Evolutionary conservation across 1,284 basidiomycete genomes (phyloP).

Genomic region (Tetrapyrgos nigripes): DNA sequence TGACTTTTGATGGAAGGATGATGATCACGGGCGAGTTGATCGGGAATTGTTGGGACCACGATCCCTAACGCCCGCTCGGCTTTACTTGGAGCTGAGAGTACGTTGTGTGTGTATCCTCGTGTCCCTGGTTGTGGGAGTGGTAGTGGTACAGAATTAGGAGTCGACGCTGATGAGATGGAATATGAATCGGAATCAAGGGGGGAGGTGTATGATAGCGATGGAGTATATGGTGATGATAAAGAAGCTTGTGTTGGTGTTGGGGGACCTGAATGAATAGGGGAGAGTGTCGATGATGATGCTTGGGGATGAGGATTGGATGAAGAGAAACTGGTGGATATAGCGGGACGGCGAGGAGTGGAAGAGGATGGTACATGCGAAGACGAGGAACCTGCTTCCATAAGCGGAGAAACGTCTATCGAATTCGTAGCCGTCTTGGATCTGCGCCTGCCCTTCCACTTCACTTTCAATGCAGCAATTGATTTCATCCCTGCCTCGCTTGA

Average conservation of each 20-base stretch:
- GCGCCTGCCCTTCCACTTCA: constrained; percentile 18
- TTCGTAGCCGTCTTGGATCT: not conserved
- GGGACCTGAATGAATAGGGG: not conserved
- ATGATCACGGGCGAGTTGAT: not conserved
- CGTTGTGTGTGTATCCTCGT: too few species aligned
- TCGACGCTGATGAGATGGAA: not conserved
- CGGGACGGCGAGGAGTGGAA: not conserved
- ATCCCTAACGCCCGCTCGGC: not conserved
- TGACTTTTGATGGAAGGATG: not conserved
- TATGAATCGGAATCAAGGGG: not conserved
- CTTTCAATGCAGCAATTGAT: constrained; percentile 10
- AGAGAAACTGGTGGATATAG: not conserved
- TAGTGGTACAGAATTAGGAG: too few species aligned
- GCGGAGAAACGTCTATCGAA: not conserved
- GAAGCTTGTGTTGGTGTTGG: not conserved
- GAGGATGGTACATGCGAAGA: not conserved
- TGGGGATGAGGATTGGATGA: not conserved
- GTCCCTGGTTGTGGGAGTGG: too few species aligned
- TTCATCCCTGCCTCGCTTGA: constrained; percentile 1
- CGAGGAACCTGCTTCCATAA: not conserved
- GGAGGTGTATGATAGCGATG: not conserved
- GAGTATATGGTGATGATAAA: not conserved
- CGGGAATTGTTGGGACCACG: not conserved
- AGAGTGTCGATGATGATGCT: not conserved
- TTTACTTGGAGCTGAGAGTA: not conserved